A percentile compares a stretch with the other conserved stretches of the same genome.
phyloP scores from a whole-genome alignment of 495 filamentous ascomycete genomes.

The Thozetella sp. region DNA sequence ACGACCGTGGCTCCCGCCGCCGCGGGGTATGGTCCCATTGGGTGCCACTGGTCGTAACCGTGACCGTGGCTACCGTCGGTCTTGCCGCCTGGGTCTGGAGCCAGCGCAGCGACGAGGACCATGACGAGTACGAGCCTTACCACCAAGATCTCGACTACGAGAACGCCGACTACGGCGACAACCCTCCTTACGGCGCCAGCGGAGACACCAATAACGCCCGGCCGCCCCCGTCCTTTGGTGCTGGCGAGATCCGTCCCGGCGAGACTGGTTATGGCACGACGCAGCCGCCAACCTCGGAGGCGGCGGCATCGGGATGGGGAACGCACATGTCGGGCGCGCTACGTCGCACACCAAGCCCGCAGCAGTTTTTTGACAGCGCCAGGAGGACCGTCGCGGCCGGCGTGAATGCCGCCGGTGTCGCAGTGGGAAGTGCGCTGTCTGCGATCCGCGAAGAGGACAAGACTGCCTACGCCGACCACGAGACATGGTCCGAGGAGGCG shows the following conservation, averaged over 20 bases:
- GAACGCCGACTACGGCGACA: constrained; percentile 49
- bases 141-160: constrained; percentile 49
- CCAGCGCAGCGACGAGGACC: constrained; percentile 74
- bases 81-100: constrained; percentile 93
- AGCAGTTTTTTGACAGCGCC: constrained; percentile 82
- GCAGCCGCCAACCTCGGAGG: constrained; percentile 34
- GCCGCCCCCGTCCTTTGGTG: constrained; percentile 35
- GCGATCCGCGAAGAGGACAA: constrained; percentile 85
- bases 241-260: constrained; percentile 32
- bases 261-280: constrained; percentile 34
- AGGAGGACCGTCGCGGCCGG: constrained; percentile 76
- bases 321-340: constrained; percentile 81
- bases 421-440: constrained; percentile 75
- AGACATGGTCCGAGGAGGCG: constrained; percentile 82
- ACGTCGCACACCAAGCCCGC: constrained; percentile 84
- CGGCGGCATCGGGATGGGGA: constrained; percentile 63
- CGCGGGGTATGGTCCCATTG: constrained; percentile 78
- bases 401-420: constrained; percentile 81
- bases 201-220: constrained; percentile 36
- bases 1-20: constrained; percentile 64
- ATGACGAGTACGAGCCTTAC: constrained; percentile 47
- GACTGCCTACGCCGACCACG: constrained; percentile 78
- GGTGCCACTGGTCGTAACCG: constrained; percentile 81
- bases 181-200: constrained; percentile 52
- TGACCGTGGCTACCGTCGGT: constrained; percentile 81